Base-by-base conservation (phyloP, 805 yeast species). In the Ogataea chonburiensis region DNA sequence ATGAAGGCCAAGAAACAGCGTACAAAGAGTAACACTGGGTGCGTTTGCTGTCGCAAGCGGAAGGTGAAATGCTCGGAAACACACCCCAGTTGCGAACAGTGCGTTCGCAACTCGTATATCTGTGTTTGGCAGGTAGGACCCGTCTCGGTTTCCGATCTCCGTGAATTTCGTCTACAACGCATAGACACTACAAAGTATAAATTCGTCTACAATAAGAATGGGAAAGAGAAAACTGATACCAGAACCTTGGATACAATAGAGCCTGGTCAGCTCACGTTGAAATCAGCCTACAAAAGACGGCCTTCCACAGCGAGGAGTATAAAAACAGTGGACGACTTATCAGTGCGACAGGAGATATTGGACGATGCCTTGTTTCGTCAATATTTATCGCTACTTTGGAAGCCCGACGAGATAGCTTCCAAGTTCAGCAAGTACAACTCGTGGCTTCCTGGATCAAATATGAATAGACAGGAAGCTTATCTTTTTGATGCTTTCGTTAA, bases 401-500 rank as follows among this genome's bases (percentile, higher is more conserved):
- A 28, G 16, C 42, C 42, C 9, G 31, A 43, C 7, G 33, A 37
- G 15, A 24, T 38, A 5, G 21, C 44, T 2, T 24, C 25, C 2
- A 14, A 16, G 10, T 25, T 50, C 17, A 41, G 37, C 22, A 46
- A 49, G 18, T 43, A 40, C 30, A 43, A 35, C 13, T 23, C 46
- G 2, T 46, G 47, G 49, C 18, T 50, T 7, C 28, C 40, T 8
- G 52, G 53, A 4, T 42, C 48, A 5, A 35, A 38, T 5, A 31
- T 52, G 42, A 27, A 31, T n/a, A 23, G 22, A 16, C 45, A 45
- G 11, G 55, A 53, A 11, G 51, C 54, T 1, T 38, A 43, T 14
- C 34, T 56, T n/a, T 58, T 56, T 39, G 55, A 60, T 39, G 67
- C 66, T 3, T 68, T 70, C 38, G 53, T 62, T 5, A 58, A 62